Base-by-base conservation (phyloP, 306 rosid species). In the Cotoneaster glaucophyllus region DNA sequence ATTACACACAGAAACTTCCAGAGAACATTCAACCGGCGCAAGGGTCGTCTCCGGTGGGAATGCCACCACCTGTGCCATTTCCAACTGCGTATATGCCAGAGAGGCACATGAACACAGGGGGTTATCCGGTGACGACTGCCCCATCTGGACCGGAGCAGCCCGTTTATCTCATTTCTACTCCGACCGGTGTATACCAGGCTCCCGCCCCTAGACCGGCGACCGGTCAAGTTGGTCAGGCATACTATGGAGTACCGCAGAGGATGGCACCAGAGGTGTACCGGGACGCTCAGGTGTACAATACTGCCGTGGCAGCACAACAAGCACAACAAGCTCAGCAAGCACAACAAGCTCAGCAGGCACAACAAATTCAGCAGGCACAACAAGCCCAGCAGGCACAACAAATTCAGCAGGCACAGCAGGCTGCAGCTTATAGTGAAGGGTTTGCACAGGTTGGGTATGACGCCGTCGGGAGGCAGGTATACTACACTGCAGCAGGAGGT, bases 161-260 rank as follows among this genome's bases (percentile, higher is more conserved):
- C n/a, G 83, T 93, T 53, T 93, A 88, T 83, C 71, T 88, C 70
- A 76, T 93, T 64, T 85, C 80, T 26, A 88, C 94, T 1, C 86
- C 87, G 2, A 69, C 82, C 0, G 97, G 93, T 8, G 57, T 90
- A 2, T 88, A 77, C 58, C 98, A 93, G 67, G 91, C 96, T 13
- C 24, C 63, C 19, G 43, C 76, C 11, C 69, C 88, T 14, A 82
- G 88, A 64, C 89, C 87, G 11, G 73, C 81, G 24, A 79, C 81
- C 1, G 87, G 90, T 63, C 90, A 90, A 0, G 77, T 83, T 0
- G 88, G 91, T 54, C 96, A 85, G 67, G 73, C 84, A 0, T 89
- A 79, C 77, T 89, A 89, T 56, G 89, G 89, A 67, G 82, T 87
- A 24, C 77, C 58, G 10, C 89, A 82, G 67, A 79, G 88, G 48